Conservation (phyloP, 139 green algal species). For the Coccomyxa sp. region DNA sequence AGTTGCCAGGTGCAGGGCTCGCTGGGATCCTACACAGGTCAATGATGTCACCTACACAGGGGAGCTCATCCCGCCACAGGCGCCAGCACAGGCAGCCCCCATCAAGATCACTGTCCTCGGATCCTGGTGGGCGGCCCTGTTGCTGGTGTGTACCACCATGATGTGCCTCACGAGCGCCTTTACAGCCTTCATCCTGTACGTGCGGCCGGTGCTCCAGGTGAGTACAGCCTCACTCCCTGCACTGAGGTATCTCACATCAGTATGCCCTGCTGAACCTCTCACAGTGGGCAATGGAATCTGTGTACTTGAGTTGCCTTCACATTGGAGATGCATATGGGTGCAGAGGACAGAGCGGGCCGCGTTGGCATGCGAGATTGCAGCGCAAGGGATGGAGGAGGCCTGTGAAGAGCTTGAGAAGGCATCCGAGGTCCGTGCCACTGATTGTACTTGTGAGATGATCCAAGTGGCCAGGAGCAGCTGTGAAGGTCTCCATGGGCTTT, state of each 20-base stretch:
- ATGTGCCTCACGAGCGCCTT: neutral
- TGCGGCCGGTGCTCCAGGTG: slow-evolving; percentile 1
- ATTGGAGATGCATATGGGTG: neutral
- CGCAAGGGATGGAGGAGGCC: slow-evolving; percentile 1
- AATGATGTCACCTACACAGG: neutral
- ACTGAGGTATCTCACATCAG: too few relatives aligned
- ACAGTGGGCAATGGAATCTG: too few relatives aligned
- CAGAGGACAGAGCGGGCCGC: neutral
- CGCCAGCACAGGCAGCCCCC: neutral
- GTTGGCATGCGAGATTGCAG: neutral
- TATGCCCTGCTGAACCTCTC: too few relatives aligned
- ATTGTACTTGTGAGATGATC: neutral
- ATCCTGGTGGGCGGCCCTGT: neutral
- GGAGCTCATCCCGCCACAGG: neutral
- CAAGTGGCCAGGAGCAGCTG: neutral
- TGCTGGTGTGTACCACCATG: slow-evolving; percentile 2
- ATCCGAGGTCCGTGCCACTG: neutral
- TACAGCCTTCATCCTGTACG: neutral
- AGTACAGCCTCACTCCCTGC: neutral
- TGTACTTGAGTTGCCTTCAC: neutral
- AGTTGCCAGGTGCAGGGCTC: neutral
- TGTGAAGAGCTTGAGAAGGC: neutral
- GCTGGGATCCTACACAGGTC: neutral
- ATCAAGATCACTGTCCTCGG: neutral
- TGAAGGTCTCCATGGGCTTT: neutral